A percentile compares a stretch with the other conserved stretches of the same genome.
These are phyloP conservation scores for Acer campestre DNA, from an alignment of 345 rosid genomes.

Conservation along the genomic window DNA sequence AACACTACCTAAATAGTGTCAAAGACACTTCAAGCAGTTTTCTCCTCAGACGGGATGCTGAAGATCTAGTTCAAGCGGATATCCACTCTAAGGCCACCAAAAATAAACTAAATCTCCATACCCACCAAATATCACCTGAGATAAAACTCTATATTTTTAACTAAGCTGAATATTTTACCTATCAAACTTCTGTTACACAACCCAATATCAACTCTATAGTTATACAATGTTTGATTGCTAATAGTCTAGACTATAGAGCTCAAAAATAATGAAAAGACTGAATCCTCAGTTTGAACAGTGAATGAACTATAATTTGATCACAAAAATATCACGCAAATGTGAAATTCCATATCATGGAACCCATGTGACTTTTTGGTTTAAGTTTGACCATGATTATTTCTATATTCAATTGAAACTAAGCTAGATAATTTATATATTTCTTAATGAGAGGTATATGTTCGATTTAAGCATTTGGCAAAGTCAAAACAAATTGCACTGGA, in stretches of 20 bases:
- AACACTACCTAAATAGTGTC: background rate
- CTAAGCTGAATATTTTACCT: background rate
- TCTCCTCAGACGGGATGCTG: background rate
- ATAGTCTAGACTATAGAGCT: background rate
- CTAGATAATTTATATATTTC: background rate
- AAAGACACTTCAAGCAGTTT: background rate
- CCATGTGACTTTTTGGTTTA: background rate
- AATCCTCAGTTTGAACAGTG: conserved; percentile 1
- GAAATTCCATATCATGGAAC: background rate
- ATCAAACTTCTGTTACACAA: background rate
- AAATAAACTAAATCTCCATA: background rate
- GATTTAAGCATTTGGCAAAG: background rate
- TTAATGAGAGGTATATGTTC: background rate
- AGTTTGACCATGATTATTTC: background rate
- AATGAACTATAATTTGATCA: background rate
- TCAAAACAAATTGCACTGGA: background rate
- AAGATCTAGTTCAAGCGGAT: background rate
- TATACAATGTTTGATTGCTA: background rate
- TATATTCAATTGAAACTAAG: background rate
- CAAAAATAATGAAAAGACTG: background rate
- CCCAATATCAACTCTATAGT: background rate
- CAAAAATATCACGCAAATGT: background rate
- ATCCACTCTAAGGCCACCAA: background rate
- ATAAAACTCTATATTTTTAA: too few relatives aligned
- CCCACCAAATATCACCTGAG: background rate